Percentiles rank a stretch among this genome's conserved stretches.
These are phyloP conservation scores for Lactifluus volemus DNA, from an alignment of 768 basidiomycete genomes.

Conservation along the genomic window DNA sequence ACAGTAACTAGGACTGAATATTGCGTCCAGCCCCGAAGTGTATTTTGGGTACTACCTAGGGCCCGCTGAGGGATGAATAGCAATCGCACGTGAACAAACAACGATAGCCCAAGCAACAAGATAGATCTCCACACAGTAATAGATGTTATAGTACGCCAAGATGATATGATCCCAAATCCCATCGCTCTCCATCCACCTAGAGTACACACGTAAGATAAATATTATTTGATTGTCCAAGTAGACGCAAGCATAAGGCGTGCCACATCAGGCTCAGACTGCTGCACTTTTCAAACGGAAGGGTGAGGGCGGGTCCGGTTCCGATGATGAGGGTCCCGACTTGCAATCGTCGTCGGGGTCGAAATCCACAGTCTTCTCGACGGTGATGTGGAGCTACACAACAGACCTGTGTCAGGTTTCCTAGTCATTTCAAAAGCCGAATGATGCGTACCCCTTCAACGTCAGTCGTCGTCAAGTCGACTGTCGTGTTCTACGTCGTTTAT, in stretches of 20 bases:
- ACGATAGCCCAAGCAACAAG: not conserved
- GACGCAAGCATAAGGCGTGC: not conserved
- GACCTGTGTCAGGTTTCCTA: not conserved
- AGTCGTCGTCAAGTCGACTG: not conserved
- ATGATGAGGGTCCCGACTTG: slow-evolving; percentile 2
- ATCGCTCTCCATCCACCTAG: not conserved
- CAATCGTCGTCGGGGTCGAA: slow-evolving; percentile 3
- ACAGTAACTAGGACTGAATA: not conserved
- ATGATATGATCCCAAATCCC: not conserved
- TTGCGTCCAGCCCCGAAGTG: not conserved
- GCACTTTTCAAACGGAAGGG: not conserved
- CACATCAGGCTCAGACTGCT: not conserved
- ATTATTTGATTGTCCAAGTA: not conserved
- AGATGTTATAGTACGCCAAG: too few species aligned
- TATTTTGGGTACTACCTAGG: not conserved
- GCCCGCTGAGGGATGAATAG: not conserved
- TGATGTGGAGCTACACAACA: slow-evolving; percentile 12
- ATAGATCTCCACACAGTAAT: not conserved
- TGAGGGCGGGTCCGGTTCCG: not conserved
- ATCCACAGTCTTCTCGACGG: slow-evolving; percentile 17
- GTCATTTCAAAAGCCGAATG: not conserved
- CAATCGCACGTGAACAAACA: not conserved
- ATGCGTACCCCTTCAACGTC: not conserved
- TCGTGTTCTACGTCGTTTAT: not conserved
- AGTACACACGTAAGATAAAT: not conserved